Percentiles rank a stretch among this genome's conserved stretches.
phyloP scores from a whole-genome alignment of 2,329 filamentous ascomycete genomes.

The Fusarium albosuccineum region DNA sequence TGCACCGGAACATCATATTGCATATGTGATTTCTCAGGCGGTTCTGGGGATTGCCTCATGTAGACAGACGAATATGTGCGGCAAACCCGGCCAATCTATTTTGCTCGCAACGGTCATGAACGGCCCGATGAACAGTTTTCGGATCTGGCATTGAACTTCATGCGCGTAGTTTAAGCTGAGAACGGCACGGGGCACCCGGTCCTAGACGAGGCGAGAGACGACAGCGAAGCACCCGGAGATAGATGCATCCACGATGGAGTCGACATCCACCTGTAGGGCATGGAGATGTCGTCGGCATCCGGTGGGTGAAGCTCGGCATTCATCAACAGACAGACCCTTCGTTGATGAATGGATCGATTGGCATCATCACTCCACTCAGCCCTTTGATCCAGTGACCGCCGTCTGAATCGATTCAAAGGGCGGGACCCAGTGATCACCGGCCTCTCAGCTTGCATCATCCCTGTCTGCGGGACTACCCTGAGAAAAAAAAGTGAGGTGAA shows the following conservation, averaged over 20 bases:
- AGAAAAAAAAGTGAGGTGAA: conserved; percentile 3
- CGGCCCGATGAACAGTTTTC: conserved; percentile 3
- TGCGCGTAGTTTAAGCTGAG: not conserved
- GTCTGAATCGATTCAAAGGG: no score
- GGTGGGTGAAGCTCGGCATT: conserved; percentile 17
- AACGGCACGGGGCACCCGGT: conserved; percentile 10
- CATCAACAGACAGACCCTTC: not conserved
- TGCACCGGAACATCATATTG: not conserved
- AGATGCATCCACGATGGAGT: not conserved
- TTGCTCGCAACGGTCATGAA: not conserved
- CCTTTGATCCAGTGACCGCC: not conserved
- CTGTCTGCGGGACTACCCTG: conserved; percentile 14
- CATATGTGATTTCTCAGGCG: not conserved
- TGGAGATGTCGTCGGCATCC: not conserved
- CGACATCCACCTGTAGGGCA: not conserved
- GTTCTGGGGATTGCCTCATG: not conserved
- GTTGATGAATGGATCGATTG: conserved; percentile 20
- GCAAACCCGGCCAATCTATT: no score
- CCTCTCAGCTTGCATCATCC: conserved; percentile 16
- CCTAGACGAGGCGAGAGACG: conserved; percentile 4
- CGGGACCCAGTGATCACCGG: conserved; percentile 28
- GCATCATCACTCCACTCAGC: conserved; percentile 23
- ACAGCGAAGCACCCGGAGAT: no score
- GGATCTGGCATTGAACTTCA: conserved; percentile 1
- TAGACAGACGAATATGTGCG: not conserved